A percentile compares a stretch with the other conserved stretches of the same genome.
Conservation (phyloP, 495 filamentous ascomycete genomes). For the Entonaema liquescens region DNA sequence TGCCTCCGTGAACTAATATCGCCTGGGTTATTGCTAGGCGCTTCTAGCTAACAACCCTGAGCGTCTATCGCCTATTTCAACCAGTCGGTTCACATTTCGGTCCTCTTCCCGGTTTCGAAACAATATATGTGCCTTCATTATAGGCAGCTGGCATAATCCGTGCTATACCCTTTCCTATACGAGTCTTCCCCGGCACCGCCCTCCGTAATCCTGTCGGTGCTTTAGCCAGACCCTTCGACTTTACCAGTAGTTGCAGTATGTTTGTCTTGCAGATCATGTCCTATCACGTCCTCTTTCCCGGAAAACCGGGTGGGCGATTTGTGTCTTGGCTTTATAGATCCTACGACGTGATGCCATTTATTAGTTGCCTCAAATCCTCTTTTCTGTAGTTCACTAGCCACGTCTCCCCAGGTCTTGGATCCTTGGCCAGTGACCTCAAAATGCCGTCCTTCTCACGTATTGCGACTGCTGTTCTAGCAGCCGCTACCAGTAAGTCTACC, state of each 20-base stretch:
- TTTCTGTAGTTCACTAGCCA: slow-evolving; percentile 17
- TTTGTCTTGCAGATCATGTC: slow-evolving; percentile 38
- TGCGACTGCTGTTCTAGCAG: slow-evolving; percentile 45
- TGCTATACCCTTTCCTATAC: slow-evolving; percentile 41
- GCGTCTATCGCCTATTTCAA: slow-evolving; percentile 45
- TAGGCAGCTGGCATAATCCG: slow-evolving; percentile 34
- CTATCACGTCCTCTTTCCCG: slow-evolving; percentile 38
- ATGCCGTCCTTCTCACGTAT: slow-evolving; percentile 44
- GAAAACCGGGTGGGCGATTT: slow-evolving; percentile 38
- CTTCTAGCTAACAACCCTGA: slow-evolving; percentile 31
- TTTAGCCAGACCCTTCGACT: slow-evolving; percentile 33
- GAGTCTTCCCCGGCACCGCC: slow-evolving; percentile 34
- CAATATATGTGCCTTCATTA: slow-evolving; percentile 37
- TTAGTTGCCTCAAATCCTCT: slow-evolving; percentile 34
- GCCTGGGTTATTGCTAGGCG: slow-evolving; percentile 29
- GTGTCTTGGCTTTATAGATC: slow-evolving; percentile 27
- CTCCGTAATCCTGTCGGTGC: slow-evolving; percentile 43
- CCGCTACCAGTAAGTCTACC: slow-evolving; percentile 38
- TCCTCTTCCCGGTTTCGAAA: slow-evolving; percentile 37
- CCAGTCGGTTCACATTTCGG: slow-evolving; percentile 41
- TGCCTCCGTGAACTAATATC: slow-evolving; percentile 27
- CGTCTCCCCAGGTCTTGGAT: slow-evolving; percentile 41
- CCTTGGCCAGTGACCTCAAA: slow-evolving; percentile 42
- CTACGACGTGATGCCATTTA: slow-evolving; percentile 39
- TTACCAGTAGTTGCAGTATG: slow-evolving; percentile 20